Percentiles rank a stretch among this genome's conserved stretches.
Conservation (phyloP, 2,329 filamentous ascomycete species). For the Apiospora hydei region DNA sequence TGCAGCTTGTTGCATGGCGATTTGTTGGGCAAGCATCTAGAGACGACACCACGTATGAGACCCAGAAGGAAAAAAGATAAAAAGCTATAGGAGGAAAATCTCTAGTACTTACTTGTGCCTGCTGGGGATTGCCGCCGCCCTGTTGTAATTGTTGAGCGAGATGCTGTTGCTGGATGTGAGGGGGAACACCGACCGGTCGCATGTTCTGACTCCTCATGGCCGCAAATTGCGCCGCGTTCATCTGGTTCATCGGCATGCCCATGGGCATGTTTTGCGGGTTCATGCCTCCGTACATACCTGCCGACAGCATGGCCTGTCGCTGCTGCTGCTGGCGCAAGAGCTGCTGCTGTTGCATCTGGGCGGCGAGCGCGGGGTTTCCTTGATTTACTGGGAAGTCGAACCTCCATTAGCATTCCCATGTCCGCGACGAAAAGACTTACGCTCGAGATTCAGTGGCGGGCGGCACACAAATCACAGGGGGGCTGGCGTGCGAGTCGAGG, state of each 20-base stretch:
- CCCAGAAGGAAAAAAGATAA: not conserved
- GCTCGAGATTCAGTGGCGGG: not conserved
- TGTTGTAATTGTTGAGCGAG: slow-evolving; percentile 42
- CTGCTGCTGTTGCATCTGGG: slow-evolving; percentile 62
- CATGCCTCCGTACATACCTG: slow-evolving; percentile 56
- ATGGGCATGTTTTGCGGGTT: slow-evolving; percentile 58
- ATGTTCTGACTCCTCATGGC: slow-evolving; percentile 51
- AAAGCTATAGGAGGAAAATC: slow-evolving; percentile 23
- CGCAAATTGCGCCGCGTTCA: slow-evolving; percentile 59
- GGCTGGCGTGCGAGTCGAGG: too few relatives aligned
- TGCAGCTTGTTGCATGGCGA: slow-evolving; percentile 45
- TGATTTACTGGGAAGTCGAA: slow-evolving; percentile 3
- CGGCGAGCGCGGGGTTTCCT: slow-evolving; percentile 45
- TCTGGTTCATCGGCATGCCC: slow-evolving; percentile 55
- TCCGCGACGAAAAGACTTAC: slow-evolving; percentile 21
- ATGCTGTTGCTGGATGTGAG: slow-evolving; percentile 51
- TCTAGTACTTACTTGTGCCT: slow-evolving; percentile 35
- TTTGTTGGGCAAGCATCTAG: slow-evolving; percentile 40
- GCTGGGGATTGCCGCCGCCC: slow-evolving; percentile 35
- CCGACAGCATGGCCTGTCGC: slow-evolving; percentile 59
- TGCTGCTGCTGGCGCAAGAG: slow-evolving; percentile 61
- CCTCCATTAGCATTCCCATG: slow-evolving; percentile 26
- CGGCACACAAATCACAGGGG: not conserved
- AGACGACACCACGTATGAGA: slow-evolving; percentile 8
- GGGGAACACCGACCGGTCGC: slow-evolving; percentile 50